Percentiles rank a stretch among this genome's conserved stretches.
These are phyloP conservation scores for Paramecium bursaria DNA, from an alignment of 73 alveolate species.

Conservation along the genomic window DNA sequence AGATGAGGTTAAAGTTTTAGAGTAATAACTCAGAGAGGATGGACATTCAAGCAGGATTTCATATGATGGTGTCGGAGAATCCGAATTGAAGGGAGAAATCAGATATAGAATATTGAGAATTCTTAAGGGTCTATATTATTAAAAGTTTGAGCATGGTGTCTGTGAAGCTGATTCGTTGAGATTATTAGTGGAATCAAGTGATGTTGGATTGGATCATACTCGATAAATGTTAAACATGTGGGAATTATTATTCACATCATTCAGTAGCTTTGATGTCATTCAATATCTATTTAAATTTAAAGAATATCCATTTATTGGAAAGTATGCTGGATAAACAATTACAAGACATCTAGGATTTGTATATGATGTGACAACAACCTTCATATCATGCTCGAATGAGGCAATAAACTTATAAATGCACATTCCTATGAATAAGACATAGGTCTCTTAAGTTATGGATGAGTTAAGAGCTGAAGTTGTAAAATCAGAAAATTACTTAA, in stretches of 20 bases:
- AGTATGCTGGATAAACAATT: slow-evolving; percentile 60
- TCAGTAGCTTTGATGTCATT: slow-evolving; percentile 60
- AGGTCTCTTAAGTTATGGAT: slow-evolving; percentile 45
- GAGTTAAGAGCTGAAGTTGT: slow-evolving; percentile 60
- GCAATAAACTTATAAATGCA: slow-evolving; percentile 25
- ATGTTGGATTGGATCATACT: slow-evolving; percentile 74
- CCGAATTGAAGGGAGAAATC: slow-evolving; percentile 71
- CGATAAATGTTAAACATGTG: slow-evolving; percentile 56
- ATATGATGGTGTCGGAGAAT: slow-evolving; percentile 61
- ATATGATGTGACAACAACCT: slow-evolving; percentile 73
- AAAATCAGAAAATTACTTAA: slow-evolving; percentile 66
- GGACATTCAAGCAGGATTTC: slow-evolving; percentile 22
- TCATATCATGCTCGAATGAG: slow-evolving; percentile 66
- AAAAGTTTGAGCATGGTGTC: slow-evolving; percentile 70
- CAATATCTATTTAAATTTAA: slow-evolving; percentile 55
- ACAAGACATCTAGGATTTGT: slow-evolving; percentile 70
- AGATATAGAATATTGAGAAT: slow-evolving; percentile 73
- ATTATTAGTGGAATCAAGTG: slow-evolving; percentile 70
- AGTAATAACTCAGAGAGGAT: slow-evolving; percentile 37
- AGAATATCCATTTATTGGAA: slow-evolving; percentile 57
- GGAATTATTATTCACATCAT: slow-evolving; percentile 52
- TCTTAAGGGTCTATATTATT: slow-evolving; percentile 72
- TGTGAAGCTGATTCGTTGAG: slow-evolving; percentile 68
- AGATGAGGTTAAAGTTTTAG: slow-evolving; percentile 23
- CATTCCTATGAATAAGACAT: slow-evolving; percentile 60